Percentiles rank a stretch among this genome's conserved stretches.
phyloP scores from a whole-genome alignment of 495 filamentous ascomycete species.

The Ascobolus immersus region DNA sequence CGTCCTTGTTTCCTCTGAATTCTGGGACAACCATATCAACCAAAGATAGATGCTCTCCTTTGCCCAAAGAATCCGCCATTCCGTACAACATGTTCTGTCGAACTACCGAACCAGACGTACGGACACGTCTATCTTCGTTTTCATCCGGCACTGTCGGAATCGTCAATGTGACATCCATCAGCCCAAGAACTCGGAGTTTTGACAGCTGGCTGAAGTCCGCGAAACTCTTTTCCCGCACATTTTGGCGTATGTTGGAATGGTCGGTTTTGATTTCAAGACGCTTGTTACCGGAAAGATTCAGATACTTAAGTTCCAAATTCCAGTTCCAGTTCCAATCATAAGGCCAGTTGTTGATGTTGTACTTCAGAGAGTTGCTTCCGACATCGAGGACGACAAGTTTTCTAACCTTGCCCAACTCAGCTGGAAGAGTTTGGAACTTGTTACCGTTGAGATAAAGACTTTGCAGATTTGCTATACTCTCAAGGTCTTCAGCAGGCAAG shows the following conservation, averaged over 20 bases:
- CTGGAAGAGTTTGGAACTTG: constrained; percentile 87
- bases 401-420: constrained; percentile 79
- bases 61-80: constrained; percentile 91
- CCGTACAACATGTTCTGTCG: constrained; percentile 66
- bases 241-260: constrained; percentile 36
- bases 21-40: constrained; percentile 90
- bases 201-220: constrained; percentile 72
- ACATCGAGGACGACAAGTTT: constrained; percentile 79
- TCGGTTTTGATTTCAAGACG: constrained; percentile 92
- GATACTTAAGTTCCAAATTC: constrained; percentile 78
- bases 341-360: constrained; percentile 97
- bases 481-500: constrained; percentile 80
- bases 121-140: constrained; percentile 78
- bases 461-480: constrained; percentile 61
- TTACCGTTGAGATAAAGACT: constrained; percentile 89
- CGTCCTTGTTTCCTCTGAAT: constrained; percentile 71
- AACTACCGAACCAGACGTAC: constrained; percentile 79
- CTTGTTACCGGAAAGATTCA: constrained; percentile 94
- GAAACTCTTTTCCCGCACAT: constrained; percentile 39
- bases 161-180: constrained; percentile 95
- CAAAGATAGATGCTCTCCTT: constrained; percentile 84
- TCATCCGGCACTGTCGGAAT: constrained; percentile 83
- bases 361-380: constrained; percentile 88
- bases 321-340: constrained; percentile 99
- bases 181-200: constrained; percentile 68